Conservation (phyloP, 805 yeast species). For the Metschnikowia hibisci region DNA sequence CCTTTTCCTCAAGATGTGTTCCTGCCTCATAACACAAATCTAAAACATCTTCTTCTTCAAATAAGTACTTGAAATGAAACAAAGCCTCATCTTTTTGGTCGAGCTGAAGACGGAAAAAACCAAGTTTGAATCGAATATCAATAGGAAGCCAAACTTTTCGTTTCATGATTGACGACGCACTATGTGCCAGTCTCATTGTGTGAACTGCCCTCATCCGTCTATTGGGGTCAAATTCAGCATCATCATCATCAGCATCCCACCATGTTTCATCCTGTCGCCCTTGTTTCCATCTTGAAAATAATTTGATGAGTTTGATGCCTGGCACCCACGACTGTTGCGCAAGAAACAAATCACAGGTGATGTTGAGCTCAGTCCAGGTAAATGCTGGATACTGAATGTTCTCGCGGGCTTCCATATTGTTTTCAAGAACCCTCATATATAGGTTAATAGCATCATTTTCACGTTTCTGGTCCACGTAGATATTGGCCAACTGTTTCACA, state of each 20-base stretch:
- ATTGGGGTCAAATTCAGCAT: conserved; percentile 72
- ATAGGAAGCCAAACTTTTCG: conserved; percentile 59
- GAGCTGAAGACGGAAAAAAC: conserved; percentile 63
- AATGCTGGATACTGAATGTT: conserved; percentile 48
- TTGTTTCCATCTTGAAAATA: conserved; percentile 81
- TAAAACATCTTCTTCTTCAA: conserved; percentile 54
- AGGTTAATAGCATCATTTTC: conserved; percentile 70
- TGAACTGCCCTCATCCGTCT: conserved; percentile 39
- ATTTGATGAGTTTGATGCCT: conserved; percentile 63
- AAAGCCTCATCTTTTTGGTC: conserved; percentile 68
- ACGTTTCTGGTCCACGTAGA: conserved; percentile 53
- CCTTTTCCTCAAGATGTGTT: conserved; percentile 61
- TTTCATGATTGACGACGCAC: conserved; percentile 14
- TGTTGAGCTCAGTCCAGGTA: conserved; percentile 87
- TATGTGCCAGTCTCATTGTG: conserved; percentile 6
- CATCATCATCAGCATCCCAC: conserved; percentile 66
- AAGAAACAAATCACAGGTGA: conserved; percentile 74
- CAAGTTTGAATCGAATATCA: conserved; percentile 81
- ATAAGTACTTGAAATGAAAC: conserved; percentile 59
- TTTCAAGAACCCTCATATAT: conserved; percentile 60
- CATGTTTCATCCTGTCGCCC: conserved; percentile 57
- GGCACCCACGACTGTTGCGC: conserved; percentile 59
- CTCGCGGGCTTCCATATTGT: conserved; percentile 43
- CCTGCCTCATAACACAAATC: conserved; percentile 82
- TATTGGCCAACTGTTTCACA: conserved; percentile 54